Percentiles rank a stretch among this genome's conserved stretches.
Conservation (phyloP, 1,284 basidiomycete species). For the Bondarzewia mesenterica region DNA sequence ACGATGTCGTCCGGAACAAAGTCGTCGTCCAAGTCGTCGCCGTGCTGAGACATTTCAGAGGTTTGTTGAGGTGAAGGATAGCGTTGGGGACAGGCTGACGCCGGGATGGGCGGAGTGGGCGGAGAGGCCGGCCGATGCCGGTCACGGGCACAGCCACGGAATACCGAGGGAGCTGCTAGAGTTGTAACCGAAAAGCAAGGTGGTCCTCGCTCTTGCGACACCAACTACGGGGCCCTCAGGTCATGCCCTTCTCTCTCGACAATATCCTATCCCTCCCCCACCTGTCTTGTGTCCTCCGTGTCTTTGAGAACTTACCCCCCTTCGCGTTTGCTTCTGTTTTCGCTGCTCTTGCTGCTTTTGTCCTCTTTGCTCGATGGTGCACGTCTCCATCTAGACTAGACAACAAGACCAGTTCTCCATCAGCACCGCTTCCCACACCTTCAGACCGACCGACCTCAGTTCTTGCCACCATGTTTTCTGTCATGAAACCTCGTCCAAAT, state of each 20-base stretch:
- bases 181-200: neutral
- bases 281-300: neutral
- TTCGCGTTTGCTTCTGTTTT: neutral
- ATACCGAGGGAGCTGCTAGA: neutral
- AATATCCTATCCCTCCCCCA: neutral
- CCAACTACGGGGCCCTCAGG: neutral
- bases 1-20: conserved; percentile 67
- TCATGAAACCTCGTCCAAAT: neutral
- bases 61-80: neutral
- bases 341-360: neutral
- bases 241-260: neutral
- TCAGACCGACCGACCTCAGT: neutral
- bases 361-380: conserved; percentile 4
- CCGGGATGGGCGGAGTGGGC: neutral
- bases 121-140: neutral
- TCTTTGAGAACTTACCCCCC: neutral
- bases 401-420: neutral
- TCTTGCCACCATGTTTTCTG: conserved; percentile 3
- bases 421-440: neutral
- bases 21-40: conserved; percentile 78
- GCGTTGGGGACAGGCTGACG: neutral
- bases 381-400: neutral
- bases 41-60: conserved; percentile 29
- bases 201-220: neutral
- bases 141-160: neutral